phyloP scores from a whole-genome alignment of 2,329 filamentous ascomycete species.

The Cordyceps cicadae region DNA sequence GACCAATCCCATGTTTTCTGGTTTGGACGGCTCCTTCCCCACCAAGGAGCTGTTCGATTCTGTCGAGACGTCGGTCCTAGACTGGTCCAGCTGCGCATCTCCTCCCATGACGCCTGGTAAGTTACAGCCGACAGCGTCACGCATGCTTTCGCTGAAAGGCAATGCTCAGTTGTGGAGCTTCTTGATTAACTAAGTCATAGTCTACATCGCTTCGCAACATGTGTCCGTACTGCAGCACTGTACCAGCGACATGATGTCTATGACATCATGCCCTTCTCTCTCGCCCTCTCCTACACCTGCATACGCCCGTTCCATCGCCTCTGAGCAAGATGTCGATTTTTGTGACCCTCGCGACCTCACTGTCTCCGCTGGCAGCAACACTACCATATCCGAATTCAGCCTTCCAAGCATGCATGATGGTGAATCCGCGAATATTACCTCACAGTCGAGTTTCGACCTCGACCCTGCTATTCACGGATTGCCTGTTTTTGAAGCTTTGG shows the following conservation, averaged over 20 bases:
- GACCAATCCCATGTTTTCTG: slow-evolving; percentile 69
- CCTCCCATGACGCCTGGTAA: slow-evolving; percentile 87
- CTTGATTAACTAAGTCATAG: slow-evolving; percentile 33
- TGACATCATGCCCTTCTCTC: slow-evolving; percentile 72
- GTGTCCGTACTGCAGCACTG: slow-evolving; percentile 52
- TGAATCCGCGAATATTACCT: slow-evolving; percentile 46
- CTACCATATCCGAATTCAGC: slow-evolving; percentile 54
- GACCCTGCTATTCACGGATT: slow-evolving; percentile 43
- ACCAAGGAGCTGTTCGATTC: slow-evolving; percentile 66
- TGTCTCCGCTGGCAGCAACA: slow-evolving; percentile 47
- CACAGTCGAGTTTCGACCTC: slow-evolving; percentile 43
- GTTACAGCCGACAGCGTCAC: slow-evolving; percentile 27
- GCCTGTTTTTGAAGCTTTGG: slow-evolving; percentile 74
- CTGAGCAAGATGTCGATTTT: slow-evolving; percentile 70
- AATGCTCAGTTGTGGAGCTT: background rate
- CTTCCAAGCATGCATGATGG: slow-evolving; percentile 57
- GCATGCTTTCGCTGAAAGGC: background rate
- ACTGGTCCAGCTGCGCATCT: slow-evolving; percentile 70
- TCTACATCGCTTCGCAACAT: slow-evolving; percentile 42
- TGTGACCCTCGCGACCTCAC: slow-evolving; percentile 89
- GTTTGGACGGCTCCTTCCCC: slow-evolving; percentile 53
- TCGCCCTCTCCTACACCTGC: slow-evolving; percentile 74
- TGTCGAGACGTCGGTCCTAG: slow-evolving; percentile 64
- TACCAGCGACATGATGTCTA: slow-evolving; percentile 64
- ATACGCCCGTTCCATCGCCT: slow-evolving; percentile 59